Evolutionary conservation across 208 protist genomes (phyloP), one percentile per base, ranked within the genome.

Genomic region (Acanthamoeba castellanii): DNA sequence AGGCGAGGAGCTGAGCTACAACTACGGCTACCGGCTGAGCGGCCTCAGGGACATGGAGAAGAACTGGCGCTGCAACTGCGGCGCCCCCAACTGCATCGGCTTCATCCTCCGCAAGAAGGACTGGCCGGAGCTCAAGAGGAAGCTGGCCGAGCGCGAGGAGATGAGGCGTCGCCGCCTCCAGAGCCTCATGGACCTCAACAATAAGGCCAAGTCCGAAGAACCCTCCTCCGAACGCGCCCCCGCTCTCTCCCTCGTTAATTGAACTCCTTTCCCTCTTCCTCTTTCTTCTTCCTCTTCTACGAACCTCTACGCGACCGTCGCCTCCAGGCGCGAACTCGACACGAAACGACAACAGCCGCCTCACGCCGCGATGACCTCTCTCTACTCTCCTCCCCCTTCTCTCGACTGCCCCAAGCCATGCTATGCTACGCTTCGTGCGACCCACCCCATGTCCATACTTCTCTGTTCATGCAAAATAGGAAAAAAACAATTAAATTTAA

Each of bases 1-100:
- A 3, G 64, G 64, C 22, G 87, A 92, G 64, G 87, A 92, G 64
- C 87, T 92, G 30, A 92, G 87, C 87, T 92, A 92, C 87, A 92
- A 92, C 87, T 92, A 92, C 37, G 87, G 87, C 59, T 92, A 92
- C 81, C 45, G 81, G 30, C 81, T 88, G 25, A 88, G 81, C 81
- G 81, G 81, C 81, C 81, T 88, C 47, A 13, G 81, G 32, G 81
- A 88, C 55, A 88, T 88, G 81, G 81, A 88, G 81, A 88, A 88
- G 81, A 88, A 88, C 55, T 88, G 81, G 81, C 22, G 81, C 27
- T 88, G 81, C 81, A 88, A 88, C 55, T 88, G 81, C 81, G 55
- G 81, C 47, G 45, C 81, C 32, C 37, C 81, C 32, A 61, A 47
- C 81, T 88, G 81, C 81, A 88, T 88, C 81, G 81, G 81, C 30